Conservation (phyloP, 192 early-diverging fungal species). For the Umbelopsis ramanniana region DNA sequence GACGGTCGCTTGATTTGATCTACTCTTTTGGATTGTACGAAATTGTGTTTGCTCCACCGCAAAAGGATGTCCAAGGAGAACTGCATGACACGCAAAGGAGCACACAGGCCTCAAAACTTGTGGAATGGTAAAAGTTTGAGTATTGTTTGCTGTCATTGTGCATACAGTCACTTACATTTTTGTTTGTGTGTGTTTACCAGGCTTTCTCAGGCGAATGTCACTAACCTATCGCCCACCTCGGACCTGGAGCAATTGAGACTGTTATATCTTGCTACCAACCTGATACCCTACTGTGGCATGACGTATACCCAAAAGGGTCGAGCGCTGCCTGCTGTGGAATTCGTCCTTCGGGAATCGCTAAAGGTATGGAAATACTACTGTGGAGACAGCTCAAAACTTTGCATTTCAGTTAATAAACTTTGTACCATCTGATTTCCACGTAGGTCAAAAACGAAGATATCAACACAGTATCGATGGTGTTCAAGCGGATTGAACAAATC, state of each 20-base stretch:
- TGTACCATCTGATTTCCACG: not conserved
- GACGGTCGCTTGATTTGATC: slow-evolving; percentile 44
- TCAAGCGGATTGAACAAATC: slow-evolving; percentile 34
- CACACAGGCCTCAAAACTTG: slow-evolving; percentile 42
- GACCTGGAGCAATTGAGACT: slow-evolving; percentile 35
- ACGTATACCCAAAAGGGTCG: slow-evolving; percentile 51
- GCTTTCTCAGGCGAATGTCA: not conserved
- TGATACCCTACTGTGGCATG: slow-evolving; percentile 58
- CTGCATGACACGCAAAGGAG: slow-evolving; percentile 35
- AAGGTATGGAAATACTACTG: slow-evolving; percentile 46
- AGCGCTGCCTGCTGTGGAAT: slow-evolving; percentile 43
- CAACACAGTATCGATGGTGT: slow-evolving; percentile 41
- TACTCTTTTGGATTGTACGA: slow-evolving; percentile 48
- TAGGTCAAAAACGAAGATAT: slow-evolving; percentile 43
- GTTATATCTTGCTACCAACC: slow-evolving; percentile 60
- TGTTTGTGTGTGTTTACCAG: not conserved
- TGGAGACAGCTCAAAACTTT: not conserved
- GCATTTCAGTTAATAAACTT: not conserved
- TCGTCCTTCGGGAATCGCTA: slow-evolving; percentile 63
- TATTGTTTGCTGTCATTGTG: not conserved
- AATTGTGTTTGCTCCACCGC: slow-evolving; percentile 51
- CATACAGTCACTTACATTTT: not conserved
- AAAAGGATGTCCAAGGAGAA: slow-evolving; percentile 30
- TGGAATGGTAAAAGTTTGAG: slow-evolving; percentile 45
- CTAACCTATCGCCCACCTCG: not conserved